A percentile compares a stretch with the other conserved stretches of the same genome.
Evolutionary conservation across 345 rosid genomes (phyloP).

Genomic region (Gossypioides kirkii): DNA sequence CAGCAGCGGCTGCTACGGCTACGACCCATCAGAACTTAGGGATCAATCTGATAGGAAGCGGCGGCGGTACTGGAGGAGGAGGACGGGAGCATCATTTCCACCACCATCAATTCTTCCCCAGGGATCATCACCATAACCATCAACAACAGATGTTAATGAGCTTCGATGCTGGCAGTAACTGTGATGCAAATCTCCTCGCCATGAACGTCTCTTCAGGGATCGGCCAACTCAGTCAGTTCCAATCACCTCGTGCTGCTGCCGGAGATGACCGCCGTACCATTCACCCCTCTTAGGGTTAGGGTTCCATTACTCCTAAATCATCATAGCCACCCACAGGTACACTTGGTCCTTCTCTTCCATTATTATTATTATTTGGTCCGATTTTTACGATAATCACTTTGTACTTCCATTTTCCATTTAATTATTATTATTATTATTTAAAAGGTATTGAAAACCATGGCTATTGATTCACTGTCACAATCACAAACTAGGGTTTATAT

Average conservation of each 20-base stretch:
- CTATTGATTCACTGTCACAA: neutral
- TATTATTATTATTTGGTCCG: neutral
- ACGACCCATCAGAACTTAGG: constrained; percentile 50
- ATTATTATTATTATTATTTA: no score
- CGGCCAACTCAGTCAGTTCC: constrained; percentile 79
- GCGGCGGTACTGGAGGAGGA: constrained; percentile 34
- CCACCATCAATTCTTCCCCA: constrained; percentile 70
- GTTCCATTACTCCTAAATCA: constrained; percentile 14
- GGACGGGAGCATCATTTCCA: constrained; percentile 48
- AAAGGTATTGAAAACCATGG: neutral
- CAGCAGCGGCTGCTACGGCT: constrained; percentile 38
- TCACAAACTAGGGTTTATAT: neutral
- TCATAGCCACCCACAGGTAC: constrained; percentile 15
- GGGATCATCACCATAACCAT: constrained; percentile 40
- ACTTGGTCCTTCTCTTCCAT: neutral
- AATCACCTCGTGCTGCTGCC: constrained; percentile 70
- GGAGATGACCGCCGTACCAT: constrained; percentile 77
- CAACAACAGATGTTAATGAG: constrained; percentile 63
- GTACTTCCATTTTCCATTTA: neutral
- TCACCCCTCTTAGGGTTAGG: constrained; percentile 64
- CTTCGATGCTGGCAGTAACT: constrained; percentile 46
- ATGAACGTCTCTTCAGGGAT: constrained; percentile 55
- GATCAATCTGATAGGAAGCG: constrained; percentile 51
- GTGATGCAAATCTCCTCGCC: constrained; percentile 25
- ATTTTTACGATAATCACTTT: no score